Base-by-base conservation (phyloP, 2,329 filamentous ascomycete species). In the Dothistroma pini region DNA sequence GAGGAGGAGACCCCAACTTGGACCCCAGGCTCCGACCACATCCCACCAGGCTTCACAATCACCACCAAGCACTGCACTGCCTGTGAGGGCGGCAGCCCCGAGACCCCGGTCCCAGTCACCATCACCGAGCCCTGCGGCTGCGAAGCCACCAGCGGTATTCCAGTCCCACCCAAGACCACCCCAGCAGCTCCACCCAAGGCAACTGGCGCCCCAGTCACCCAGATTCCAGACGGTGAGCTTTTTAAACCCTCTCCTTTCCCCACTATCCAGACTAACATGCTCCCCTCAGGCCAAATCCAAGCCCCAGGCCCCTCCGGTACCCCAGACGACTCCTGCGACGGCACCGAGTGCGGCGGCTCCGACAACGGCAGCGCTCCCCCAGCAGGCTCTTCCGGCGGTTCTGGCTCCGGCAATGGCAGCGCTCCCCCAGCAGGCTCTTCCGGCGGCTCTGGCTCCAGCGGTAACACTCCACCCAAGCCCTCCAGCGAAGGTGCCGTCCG, bases 71-170 rank as follows among this genome's bases (percentile, higher is more conserved):
- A 71, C 9, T 76, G 74, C 69, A 63, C 64, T n/a, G 68, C 66
- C 25, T 75, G 72, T 59, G 68, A 67, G 48, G 51, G 51, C 14
- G 51, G 51, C n/a, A 53, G 31, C 51, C 31, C 51, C 6, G 65
- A 68, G 60, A 67, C 67, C 31, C 69, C 72, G 19, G 58, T 68
- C 11, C 59, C 68, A 25, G 70, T 74, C 55, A 76, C 73, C 12
- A 66, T 75, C 63, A 76, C 73, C 41, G 68, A 73, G 64, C 74
- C 73, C 50, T 76, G 74, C 66, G 70, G 68, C 29, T 74, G 71
- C 62, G 66, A 70, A 41, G 67, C 71, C 11, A 69, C 68, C 51
- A 62, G 68, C 48, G 70, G 70, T 48, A 66, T 62, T 41, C 53
- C 65, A 21, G 57, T 66, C 48, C 55, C 49, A 51, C 62, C 61